These are phyloP conservation scores for Botrytis galanthina DNA, from an alignment of 2,329 filamentous ascomycete species.

Conservation along the genomic window DNA sequence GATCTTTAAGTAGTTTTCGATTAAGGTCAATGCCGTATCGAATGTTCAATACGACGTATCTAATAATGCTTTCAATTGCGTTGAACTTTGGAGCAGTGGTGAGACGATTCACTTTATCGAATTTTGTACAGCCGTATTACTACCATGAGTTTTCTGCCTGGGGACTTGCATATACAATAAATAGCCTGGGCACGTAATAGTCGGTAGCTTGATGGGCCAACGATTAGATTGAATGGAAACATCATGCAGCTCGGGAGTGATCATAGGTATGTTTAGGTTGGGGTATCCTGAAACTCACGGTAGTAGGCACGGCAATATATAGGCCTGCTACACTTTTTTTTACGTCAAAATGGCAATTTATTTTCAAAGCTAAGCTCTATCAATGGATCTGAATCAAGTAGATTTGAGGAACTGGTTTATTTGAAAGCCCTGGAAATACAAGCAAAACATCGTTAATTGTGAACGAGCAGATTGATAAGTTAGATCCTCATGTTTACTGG, in stretches of 20 bases:
- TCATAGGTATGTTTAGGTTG: fast-evolving
- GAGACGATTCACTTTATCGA: background rate
- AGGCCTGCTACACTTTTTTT: background rate
- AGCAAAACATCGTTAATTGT: background rate
- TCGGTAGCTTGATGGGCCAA: too few species aligned
- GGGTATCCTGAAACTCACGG: background rate
- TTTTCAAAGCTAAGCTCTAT: background rate
- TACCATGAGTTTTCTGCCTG: background rate
- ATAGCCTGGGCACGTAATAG: too few species aligned
- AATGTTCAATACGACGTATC: too few species aligned
- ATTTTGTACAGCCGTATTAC: background rate
- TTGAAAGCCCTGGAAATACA: background rate
- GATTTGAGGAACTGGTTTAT: background rate
- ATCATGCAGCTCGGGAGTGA: background rate
- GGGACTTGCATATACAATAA: background rate
- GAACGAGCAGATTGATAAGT: background rate
- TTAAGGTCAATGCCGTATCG: background rate
- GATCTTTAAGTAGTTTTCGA: background rate
- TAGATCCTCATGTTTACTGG: background rate
- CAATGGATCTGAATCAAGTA: background rate
- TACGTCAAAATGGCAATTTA: background rate
- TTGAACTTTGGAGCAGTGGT: too few species aligned
- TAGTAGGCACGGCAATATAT: background rate
- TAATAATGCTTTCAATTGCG: background rate
- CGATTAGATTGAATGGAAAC: background rate